These are phyloP conservation scores for Rhizopogon roseolus DNA, from an alignment of 768 basidiomycete genomes.

Conservation along the genomic window DNA sequence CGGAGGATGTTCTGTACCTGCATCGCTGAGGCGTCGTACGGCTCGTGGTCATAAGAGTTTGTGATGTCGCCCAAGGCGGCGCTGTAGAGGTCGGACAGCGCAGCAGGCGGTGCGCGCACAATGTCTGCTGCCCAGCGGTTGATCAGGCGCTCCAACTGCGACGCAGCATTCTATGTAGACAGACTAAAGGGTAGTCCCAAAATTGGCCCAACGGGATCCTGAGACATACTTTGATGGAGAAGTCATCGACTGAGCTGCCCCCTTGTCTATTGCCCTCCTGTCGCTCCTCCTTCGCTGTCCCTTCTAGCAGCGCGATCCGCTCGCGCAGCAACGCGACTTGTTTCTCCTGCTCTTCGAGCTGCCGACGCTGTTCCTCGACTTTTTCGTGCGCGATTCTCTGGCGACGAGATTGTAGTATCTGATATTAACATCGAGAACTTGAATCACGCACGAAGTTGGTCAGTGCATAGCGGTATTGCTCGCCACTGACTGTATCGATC, in stretches of 20 bases:
- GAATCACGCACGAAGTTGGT: slow-evolving; percentile 65
- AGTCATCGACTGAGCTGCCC: slow-evolving; percentile 75
- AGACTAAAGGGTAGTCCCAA: background rate
- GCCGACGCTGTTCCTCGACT: slow-evolving; percentile 74
- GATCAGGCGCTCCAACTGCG: slow-evolving; percentile 75
- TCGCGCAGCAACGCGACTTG: slow-evolving; percentile 71
- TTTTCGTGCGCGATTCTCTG: slow-evolving; percentile 87
- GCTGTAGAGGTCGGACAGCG: slow-evolving; percentile 47
- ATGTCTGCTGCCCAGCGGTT: slow-evolving; percentile 87
- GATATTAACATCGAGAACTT: background rate
- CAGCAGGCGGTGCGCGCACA: slow-evolving; percentile 51
- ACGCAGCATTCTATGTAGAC: slow-evolving; percentile 65
- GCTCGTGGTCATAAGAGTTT: slow-evolving; percentile 41
- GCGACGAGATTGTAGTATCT: background rate
- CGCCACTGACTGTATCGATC: slow-evolving; percentile 37
- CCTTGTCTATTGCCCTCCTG: slow-evolving; percentile 29
- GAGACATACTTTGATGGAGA: slow-evolving; percentile 72
- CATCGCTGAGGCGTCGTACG: slow-evolving; percentile 51
- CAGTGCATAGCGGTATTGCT: slow-evolving; percentile 80
- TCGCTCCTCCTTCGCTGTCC: slow-evolving; percentile 39
- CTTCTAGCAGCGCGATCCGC: slow-evolving; percentile 73
- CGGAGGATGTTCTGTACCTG: slow-evolving; percentile 76
- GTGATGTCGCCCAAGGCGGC: slow-evolving; percentile 59
- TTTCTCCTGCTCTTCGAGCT: slow-evolving; percentile 79
- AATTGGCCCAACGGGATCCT: background rate